These are phyloP conservation scores for Penicillium macrosclerotiorum DNA, from an alignment of 495 filamentous ascomycete genomes.

Conservation along the genomic window DNA sequence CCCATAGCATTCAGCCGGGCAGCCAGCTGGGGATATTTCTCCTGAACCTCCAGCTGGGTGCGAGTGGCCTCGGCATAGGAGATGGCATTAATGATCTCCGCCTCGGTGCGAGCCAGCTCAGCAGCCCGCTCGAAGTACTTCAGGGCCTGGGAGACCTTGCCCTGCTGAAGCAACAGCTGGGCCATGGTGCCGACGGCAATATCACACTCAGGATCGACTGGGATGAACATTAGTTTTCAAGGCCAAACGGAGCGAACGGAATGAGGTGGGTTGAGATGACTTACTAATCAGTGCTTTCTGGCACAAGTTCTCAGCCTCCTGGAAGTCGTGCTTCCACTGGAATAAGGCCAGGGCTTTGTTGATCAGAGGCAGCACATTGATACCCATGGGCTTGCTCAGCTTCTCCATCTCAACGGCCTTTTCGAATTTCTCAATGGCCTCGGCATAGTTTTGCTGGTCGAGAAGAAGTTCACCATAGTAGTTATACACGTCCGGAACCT, in stretches of 20 bases:
- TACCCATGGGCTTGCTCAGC: constrained; percentile 83
- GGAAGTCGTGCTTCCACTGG: constrained; percentile 96
- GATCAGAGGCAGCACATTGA: constrained; percentile 96
- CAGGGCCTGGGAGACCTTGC: constrained; percentile 91
- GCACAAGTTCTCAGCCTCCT: constrained; percentile 92
- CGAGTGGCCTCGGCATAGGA: constrained; percentile 97
- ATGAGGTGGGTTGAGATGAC: constrained; percentile 26
- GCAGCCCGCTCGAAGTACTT: constrained; percentile 97
- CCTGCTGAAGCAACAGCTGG: constrained; percentile 95
- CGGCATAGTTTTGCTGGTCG: constrained; percentile 91
- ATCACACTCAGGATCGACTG: constrained; percentile 97
- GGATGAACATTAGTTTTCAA: constrained; percentile 15
- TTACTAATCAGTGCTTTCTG: constrained; percentile 96
- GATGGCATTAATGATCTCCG: constrained; percentile 92
- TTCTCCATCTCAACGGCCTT: constrained; percentile 97
- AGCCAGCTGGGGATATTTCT: constrained; percentile 95
- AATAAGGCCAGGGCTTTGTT: constrained; percentile 97
- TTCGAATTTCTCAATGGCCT: constrained; percentile 98
- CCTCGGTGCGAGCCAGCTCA: constrained; percentile 91
- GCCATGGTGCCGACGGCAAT: constrained; percentile 99
- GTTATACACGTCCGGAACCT: constrained; percentile 97
- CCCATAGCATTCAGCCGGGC: constrained; percentile 78
- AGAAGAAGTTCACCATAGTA: constrained; percentile 98
- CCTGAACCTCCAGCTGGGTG: constrained; percentile 95
- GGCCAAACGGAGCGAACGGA: not conserved